phyloP scores from a whole-genome alignment of 257 asterid genomes.

The Gentiana straminea region DNA sequence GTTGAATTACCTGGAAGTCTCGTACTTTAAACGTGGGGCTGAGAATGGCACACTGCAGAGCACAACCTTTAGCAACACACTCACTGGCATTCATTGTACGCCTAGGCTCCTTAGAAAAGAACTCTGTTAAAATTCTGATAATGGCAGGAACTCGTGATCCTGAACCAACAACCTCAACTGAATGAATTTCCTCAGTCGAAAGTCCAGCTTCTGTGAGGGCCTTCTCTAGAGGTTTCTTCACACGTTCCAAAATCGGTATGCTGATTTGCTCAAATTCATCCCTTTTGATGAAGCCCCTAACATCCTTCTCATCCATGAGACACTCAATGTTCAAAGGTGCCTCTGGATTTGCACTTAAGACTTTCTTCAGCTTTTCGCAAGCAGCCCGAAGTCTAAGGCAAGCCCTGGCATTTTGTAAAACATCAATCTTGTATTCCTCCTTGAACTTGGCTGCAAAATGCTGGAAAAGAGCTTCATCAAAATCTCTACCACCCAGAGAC shows the following conservation, averaged over 20 bases:
- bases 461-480: conserved; percentile 81
- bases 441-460: conserved; percentile 87
- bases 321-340: conserved; percentile 95
- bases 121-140: conserved; percentile 68
- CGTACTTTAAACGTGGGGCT: conserved; percentile 94
- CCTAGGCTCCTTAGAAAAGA: conserved; percentile 84
- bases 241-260: conserved; percentile 79
- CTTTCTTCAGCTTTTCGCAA: conserved; percentile 84
- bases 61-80: conserved; percentile 92
- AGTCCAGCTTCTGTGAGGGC: conserved; percentile 82
- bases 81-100: conserved; percentile 99
- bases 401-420: conserved; percentile 81
- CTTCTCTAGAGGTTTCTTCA: conserved; percentile 81
- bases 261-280: conserved; percentile 87
- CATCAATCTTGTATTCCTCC: conserved; percentile 90
- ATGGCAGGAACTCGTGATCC: conserved; percentile 92
- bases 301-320: conserved; percentile 95
- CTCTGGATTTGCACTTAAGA: conserved; percentile 86
- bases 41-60: conserved; percentile 83
- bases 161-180: conserved; percentile 93
- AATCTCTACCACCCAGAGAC: conserved; percentile 90
- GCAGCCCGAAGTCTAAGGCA: conserved; percentile 88
- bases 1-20: conserved; percentile 21
- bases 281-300: conserved; percentile 77
- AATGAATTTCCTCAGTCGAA: conserved; percentile 44